A percentile compares a stretch with the other conserved stretches of the same genome.
phyloP scores from a whole-genome alignment of 23 red algal species.

The Chondrus crispus region DNA sequence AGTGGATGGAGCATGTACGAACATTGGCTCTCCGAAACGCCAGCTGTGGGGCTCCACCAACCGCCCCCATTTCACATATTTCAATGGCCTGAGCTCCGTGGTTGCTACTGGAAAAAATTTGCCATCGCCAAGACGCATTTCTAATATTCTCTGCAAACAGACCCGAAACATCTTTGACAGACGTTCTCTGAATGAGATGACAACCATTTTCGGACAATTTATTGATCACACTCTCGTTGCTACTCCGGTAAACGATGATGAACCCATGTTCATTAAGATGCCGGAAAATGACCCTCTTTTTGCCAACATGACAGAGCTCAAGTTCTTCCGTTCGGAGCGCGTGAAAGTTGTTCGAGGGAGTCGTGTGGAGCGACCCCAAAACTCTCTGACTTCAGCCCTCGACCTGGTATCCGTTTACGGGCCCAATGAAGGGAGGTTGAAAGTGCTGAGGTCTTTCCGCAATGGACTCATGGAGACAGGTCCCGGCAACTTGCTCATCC shows the following conservation, averaged over 20 bases:
- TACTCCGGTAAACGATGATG: slow-evolving; percentile 10
- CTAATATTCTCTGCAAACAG: slow-evolving; percentile 15
- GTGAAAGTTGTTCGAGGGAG: too few species aligned
- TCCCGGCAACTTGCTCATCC: background rate
- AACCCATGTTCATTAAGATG: background rate
- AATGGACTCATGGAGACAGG: background rate
- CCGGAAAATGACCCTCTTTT: background rate
- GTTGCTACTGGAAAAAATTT: background rate
- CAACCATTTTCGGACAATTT: slow-evolving; percentile 52
- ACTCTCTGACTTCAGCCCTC: slow-evolving; percentile 2
- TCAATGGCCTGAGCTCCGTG: background rate
- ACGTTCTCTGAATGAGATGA: slow-evolving; percentile 28
- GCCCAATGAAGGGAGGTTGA: background rate
- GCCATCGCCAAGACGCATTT: background rate
- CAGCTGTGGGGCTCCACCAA: slow-evolving; percentile 33
- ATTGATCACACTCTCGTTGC: slow-evolving; percentile 48
- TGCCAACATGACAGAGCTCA: too few species aligned
- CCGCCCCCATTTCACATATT: slow-evolving; percentile 19
- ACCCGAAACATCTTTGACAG: background rate
- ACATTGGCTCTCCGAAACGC: background rate
- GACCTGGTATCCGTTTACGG: slow-evolving; percentile 24
- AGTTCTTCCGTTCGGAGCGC: too few species aligned
- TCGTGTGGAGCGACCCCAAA: slow-evolving; percentile 5
- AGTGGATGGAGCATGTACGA: slow-evolving; percentile 15
- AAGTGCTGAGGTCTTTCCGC: background rate